These are phyloP conservation scores for Neofusicoccum ribis DNA, from an alignment of 2,329 filamentous ascomycete genomes.

Conservation along the genomic window DNA sequence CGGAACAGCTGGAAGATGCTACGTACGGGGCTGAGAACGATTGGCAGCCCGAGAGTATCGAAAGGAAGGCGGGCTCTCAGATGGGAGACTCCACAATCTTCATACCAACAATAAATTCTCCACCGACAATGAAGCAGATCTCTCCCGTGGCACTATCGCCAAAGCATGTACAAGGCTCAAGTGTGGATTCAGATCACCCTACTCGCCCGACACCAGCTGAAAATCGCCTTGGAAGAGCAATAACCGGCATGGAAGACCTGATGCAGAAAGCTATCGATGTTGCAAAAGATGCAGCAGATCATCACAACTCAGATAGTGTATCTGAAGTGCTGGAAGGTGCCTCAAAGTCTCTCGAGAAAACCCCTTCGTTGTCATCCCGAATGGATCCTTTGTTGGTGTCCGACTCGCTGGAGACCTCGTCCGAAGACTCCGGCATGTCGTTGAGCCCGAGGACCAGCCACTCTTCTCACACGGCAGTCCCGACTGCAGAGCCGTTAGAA, in stretches of 20 bases:
- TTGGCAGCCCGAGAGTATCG: neutral
- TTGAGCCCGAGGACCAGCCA: neutral
- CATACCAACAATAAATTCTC: neutral
- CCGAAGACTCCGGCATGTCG: neutral
- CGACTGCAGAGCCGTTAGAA: neutral
- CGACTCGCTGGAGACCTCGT: neutral
- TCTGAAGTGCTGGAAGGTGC: slow-evolving; percentile 43
- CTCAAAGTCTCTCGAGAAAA: slow-evolving; percentile 35
- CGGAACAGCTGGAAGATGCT: neutral
- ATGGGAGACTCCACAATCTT: neutral
- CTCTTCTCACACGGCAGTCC: neutral
- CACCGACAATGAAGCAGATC: neutral
- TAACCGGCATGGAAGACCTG: slow-evolving; percentile 44
- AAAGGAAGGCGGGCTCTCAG: neutral
- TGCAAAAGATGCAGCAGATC: slow-evolving; percentile 35
- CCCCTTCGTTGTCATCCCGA: slow-evolving; percentile 24
- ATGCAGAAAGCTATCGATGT: slow-evolving; percentile 44
- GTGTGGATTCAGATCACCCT: neutral
- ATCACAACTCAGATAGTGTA: slow-evolving; percentile 38
- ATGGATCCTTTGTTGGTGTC: slow-evolving; percentile 22
- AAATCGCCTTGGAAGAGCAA: slow-evolving; percentile 25
- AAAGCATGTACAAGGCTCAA: no score
- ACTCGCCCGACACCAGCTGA: neutral
- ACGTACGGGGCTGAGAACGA: neutral
- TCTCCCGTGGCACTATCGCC: neutral